Conservation (phyloP, 768 basidiomycete species). For the Lactifluus pinguis region DNA sequence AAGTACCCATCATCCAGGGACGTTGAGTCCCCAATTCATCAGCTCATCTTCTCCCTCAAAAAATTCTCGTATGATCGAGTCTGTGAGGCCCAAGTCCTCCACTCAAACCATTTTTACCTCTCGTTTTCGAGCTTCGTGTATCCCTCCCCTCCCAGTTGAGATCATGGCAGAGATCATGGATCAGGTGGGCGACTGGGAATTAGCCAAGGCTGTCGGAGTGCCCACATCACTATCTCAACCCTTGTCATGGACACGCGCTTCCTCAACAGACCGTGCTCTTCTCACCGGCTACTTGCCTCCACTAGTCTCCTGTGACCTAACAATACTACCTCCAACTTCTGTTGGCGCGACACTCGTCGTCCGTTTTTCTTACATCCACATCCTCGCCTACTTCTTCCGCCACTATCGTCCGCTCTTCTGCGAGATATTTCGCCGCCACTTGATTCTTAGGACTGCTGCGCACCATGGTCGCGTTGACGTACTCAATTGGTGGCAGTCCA, state of each 20-base stretch:
- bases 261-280: constrained; percentile 61
- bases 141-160: constrained; percentile 64
- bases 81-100: neutral
- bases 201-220: constrained; percentile 66
- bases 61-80: neutral
- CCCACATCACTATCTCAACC: constrained; percentile 61
- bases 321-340: constrained; percentile 51
- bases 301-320: constrained; percentile 53
- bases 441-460: constrained; percentile 73
- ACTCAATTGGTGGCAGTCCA: constrained; percentile 76
- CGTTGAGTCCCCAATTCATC: neutral
- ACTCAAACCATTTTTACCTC: constrained; percentile 20
- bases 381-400: constrained; percentile 65
- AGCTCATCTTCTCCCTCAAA: neutral
- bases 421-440: constrained; percentile 51
- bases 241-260: constrained; percentile 62
- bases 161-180: constrained; percentile 71
- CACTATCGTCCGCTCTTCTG: constrained; percentile 58
- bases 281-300: constrained; percentile 51
- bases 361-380: constrained; percentile 65
- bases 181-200: constrained; percentile 76
- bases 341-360: constrained; percentile 59
- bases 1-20: neutral
- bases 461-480: constrained; percentile 62
- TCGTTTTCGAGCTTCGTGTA: neutral